Percentiles rank a stretch among this genome's conserved stretches.
Evolutionary conservation across 257 asterid genomes (phyloP).

Genomic region (Plantago elongata): DNA sequence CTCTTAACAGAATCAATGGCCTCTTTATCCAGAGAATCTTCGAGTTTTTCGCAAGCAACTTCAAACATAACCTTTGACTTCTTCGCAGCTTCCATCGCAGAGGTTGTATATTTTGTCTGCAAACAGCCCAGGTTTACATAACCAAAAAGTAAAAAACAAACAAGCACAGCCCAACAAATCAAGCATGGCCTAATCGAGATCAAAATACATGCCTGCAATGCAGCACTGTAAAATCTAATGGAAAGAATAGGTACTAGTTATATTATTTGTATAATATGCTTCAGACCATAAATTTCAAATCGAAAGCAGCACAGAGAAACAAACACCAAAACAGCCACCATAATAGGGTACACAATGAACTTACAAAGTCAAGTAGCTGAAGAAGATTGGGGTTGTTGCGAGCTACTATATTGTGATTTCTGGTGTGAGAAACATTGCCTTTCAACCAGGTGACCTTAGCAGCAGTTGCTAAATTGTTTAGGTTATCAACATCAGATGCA

Average conservation of each 20-base stretch:
- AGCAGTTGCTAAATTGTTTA: slow-evolving; percentile 53
- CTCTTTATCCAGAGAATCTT: slow-evolving; percentile 52
- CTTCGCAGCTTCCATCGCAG: slow-evolving; percentile 88
- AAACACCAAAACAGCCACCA: slow-evolving; percentile 16
- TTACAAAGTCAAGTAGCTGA: slow-evolving; percentile 86
- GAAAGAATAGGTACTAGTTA: too few species aligned
- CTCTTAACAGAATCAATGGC: slow-evolving; percentile 50
- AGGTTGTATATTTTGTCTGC: slow-evolving; percentile 66
- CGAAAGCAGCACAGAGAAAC: background rate
- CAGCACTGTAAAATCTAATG: background rate
- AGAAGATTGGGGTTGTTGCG: slow-evolving; percentile 53
- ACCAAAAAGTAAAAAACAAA: slow-evolving; percentile 4
- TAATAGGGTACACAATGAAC: slow-evolving; percentile 27
- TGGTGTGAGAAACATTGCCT: slow-evolving; percentile 51
- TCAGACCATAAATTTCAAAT: slow-evolving; percentile 3
- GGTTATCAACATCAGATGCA: slow-evolving; percentile 89
- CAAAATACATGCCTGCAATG: background rate
- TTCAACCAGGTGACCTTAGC: slow-evolving; percentile 56
- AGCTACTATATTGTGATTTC: slow-evolving; percentile 54
- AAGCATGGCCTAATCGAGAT: background rate
- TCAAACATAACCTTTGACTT: slow-evolving; percentile 56
- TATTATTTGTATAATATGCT: slow-evolving; percentile 8
- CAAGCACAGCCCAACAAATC: slow-evolving; percentile 4
- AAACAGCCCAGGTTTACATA: background rate
- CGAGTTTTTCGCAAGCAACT: slow-evolving; percentile 49